A percentile compares a stretch with the other conserved stretches of the same genome.
Conservation (phyloP, 352 stramenopile genomes). For the Saprolegnia diclina region DNA sequence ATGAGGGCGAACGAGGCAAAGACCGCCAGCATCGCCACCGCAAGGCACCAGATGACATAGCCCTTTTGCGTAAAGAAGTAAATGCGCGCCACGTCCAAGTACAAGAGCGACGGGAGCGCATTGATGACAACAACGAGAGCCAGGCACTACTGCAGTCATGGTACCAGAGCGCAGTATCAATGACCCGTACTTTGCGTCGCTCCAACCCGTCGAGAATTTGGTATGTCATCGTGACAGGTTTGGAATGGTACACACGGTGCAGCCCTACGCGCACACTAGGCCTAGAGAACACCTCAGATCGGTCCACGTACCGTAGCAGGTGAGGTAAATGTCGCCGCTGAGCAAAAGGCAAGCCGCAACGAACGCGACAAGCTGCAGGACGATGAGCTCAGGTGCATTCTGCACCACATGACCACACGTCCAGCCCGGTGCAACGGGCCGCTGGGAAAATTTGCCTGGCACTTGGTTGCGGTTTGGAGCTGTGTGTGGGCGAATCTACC, state of each 20-base stretch:
- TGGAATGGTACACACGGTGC: background rate
- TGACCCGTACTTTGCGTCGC: conserved; percentile 4
- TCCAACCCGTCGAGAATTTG: conserved; percentile 10
- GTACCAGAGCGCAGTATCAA: background rate
- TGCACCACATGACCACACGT: conserved; percentile 8
- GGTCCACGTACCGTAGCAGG: background rate
- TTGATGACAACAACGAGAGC: background rate
- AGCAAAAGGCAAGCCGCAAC: background rate
- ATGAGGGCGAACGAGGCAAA: conserved; percentile 16
- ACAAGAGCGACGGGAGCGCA: conserved; percentile 9
- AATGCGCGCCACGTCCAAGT: conserved; percentile 22
- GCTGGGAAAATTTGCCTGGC: conserved; percentile 20
- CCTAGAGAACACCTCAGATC: too few relatives aligned
- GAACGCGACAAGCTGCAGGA: background rate
- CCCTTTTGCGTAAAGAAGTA: conserved; percentile 24
- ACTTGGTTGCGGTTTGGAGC: background rate
- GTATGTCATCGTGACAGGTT: conserved; percentile 21
- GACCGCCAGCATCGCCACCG: background rate
- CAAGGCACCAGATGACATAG: conserved; percentile 11
- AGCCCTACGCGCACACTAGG: background rate
- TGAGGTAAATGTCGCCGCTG: conserved; percentile 15
- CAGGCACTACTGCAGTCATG: background rate
- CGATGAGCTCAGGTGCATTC: conserved; percentile 15
- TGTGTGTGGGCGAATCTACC: background rate
- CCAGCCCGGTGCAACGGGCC: conserved; percentile 10